Conservation (phyloP, 2,329 filamentous ascomycete species). For the Penicillium corylophilum region DNA sequence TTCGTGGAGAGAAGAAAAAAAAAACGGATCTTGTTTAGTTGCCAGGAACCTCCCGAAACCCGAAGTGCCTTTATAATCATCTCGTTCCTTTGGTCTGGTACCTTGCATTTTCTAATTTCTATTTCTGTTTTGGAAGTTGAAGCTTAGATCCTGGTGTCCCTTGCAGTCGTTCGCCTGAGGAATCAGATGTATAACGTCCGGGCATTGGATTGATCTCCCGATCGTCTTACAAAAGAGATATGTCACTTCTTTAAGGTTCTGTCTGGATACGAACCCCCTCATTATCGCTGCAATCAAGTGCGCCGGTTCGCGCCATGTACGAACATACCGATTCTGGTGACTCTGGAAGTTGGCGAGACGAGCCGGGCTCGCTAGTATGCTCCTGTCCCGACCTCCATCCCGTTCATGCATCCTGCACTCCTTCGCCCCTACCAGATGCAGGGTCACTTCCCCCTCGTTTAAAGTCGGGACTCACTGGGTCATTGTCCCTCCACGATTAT, state of each 20-base stretch:
- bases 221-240: constrained; percentile 19
- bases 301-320: constrained; percentile 2
- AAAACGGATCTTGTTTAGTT: constrained; percentile 1
- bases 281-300: constrained; percentile 3
- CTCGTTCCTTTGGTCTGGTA: constrained; percentile 4
- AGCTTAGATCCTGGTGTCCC: no score
- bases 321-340: constrained; percentile 8
- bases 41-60: neutral
- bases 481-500: constrained; percentile 37
- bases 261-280: constrained; percentile 12
- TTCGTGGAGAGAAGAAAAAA: neutral
- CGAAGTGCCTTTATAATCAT: neutral
- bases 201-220: constrained; percentile 14
- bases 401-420: constrained; percentile 19
- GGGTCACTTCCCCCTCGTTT: constrained; percentile 20
- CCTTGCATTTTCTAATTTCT: constrained; percentile 16
- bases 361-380: constrained; percentile 16
- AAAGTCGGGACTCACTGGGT: constrained; percentile 21
- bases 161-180: constrained; percentile 13
- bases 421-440: constrained; percentile 18
- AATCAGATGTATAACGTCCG: constrained; percentile 18
- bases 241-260: constrained; percentile 21
- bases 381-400: constrained; percentile 14
- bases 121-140: constrained; percentile 3
- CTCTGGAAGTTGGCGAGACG: constrained; percentile 13